Evolutionary conservation across 345 rosid genomes (phyloP).

Genomic region (Salix udensis): DNA sequence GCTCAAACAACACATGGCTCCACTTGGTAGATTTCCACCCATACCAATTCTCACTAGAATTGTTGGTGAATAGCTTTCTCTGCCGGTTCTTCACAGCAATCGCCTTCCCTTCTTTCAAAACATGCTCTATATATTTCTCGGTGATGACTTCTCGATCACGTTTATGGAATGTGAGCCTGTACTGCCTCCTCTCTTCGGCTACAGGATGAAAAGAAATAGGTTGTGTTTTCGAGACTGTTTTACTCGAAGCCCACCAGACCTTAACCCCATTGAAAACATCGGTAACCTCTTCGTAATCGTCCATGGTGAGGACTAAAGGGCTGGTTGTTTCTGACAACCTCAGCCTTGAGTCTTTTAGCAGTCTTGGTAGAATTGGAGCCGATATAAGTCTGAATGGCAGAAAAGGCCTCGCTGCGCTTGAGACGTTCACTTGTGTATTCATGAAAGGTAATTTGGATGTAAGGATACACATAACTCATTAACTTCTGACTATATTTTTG

Average conservation of each 20-base stretch:
- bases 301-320: slow-evolving; percentile 8
- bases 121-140: background rate
- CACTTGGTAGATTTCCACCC: slow-evolving; percentile 6
- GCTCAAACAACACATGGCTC: slow-evolving; percentile 13
- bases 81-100: slow-evolving; percentile 12
- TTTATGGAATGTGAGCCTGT: slow-evolving; percentile 7
- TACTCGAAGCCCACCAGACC: slow-evolving; percentile 13
- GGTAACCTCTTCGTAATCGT: slow-evolving; percentile 10
- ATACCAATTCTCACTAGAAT: slow-evolving; percentile 3
- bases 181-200: background rate
- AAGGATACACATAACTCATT: background rate
- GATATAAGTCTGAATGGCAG: background rate
- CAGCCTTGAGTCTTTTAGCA: slow-evolving; percentile 8
- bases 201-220: background rate
- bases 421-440: background rate
- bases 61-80: slow-evolving; percentile 19
- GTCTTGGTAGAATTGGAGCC: background rate
- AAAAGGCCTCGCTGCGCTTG: background rate
- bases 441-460: slow-evolving; percentile 2
- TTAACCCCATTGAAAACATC: slow-evolving; percentile 5
- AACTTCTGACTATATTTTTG: background rate
- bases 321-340: background rate
- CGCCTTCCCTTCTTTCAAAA: slow-evolving; percentile 14
- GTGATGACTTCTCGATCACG: background rate
- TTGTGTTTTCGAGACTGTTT: background rate